These are phyloP conservation scores for Diutina mesorugosa DNA, from an alignment of 1,139 yeast genomes.

Conservation along the genomic window DNA sequence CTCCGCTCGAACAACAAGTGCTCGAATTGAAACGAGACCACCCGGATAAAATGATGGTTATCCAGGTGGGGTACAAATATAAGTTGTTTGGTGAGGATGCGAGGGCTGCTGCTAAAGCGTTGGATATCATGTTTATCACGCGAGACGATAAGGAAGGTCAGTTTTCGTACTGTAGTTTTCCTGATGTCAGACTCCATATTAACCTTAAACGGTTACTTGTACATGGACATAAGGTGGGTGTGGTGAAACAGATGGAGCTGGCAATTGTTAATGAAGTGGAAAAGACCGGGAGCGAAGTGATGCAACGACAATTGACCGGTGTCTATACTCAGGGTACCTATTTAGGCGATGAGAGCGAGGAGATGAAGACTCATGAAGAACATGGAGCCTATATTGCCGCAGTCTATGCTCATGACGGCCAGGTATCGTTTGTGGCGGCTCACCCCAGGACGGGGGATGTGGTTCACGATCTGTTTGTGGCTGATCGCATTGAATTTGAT, in stretches of 20 bases:
- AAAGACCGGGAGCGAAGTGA: slow-evolving; percentile 26
- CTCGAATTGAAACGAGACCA: slow-evolving; percentile 46
- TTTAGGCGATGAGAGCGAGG: slow-evolving; percentile 39
- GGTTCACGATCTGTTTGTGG: slow-evolving; percentile 54
- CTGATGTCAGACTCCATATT: slow-evolving; percentile 59
- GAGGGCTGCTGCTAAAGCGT: slow-evolving; percentile 42
- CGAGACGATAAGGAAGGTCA: slow-evolving; percentile 44
- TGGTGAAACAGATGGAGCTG: slow-evolving; percentile 77
- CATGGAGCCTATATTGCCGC: slow-evolving; percentile 18
- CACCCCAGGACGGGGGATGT: slow-evolving; percentile 74
- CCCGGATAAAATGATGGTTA: slow-evolving; percentile 56
- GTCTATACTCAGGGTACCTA: slow-evolving; percentile 81
- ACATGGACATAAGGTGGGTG: slow-evolving; percentile 65
- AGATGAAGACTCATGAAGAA: neutral
- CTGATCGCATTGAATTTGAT: slow-evolving; percentile 47
- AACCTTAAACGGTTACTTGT: slow-evolving; percentile 58
- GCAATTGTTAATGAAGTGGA: slow-evolving; percentile 49
- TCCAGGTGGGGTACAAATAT: slow-evolving; percentile 88
- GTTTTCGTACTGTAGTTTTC: slow-evolving; percentile 79
- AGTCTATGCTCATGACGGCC: slow-evolving; percentile 6
- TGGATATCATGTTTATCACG: slow-evolving; percentile 62
- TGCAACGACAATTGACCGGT: slow-evolving; percentile 55
- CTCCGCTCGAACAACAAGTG: slow-evolving; percentile 76
- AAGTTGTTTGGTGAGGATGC: slow-evolving; percentile 85
- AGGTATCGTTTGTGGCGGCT: slow-evolving; percentile 46